Evolutionary conservation across 805 yeast species (phyloP).

Genomic region (Candida boleticola): DNA sequence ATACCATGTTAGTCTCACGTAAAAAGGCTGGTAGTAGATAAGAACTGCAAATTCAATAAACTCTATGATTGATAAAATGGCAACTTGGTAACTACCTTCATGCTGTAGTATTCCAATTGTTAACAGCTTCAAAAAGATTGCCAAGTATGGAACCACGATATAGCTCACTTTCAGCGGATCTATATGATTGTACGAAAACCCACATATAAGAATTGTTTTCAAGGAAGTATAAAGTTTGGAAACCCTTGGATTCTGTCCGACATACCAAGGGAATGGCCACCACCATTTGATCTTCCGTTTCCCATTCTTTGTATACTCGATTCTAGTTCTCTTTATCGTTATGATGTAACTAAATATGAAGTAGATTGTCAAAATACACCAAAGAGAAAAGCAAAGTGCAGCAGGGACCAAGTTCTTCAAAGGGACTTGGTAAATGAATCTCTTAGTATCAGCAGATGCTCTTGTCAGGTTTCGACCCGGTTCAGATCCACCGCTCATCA

Average conservation of each 20-base stretch:
- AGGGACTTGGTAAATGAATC: too few relatives aligned
- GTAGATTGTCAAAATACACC: conserved; percentile 10
- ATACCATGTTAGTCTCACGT: conserved; percentile 23
- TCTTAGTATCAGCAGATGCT: neutral
- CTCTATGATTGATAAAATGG: conserved; percentile 36
- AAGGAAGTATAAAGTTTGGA: conserved; percentile 46
- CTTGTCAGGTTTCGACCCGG: neutral
- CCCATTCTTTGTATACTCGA: neutral
- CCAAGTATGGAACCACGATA: conserved; percentile 33
- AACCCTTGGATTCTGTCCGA: conserved; percentile 18
- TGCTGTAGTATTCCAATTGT: conserved; percentile 45
- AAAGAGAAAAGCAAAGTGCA: conserved; percentile 4
- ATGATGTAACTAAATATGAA: conserved; percentile 13
- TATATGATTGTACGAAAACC: conserved; percentile 41
- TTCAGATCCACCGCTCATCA: neutral
- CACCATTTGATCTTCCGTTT: too few relatives aligned
- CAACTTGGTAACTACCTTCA: conserved; percentile 45
- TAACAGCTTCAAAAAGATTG: conserved; percentile 33
- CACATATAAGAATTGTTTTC: conserved; percentile 46
- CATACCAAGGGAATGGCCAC: conserved; percentile 2
- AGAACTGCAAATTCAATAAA: conserved; percentile 21
- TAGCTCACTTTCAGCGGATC: conserved; percentile 41
- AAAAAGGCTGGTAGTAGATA: conserved; percentile 26
- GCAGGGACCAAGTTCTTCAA: neutral
- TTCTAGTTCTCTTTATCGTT: conserved; percentile 8